Conservation (phyloP, 306 rosid genomes). For the Lathyrus sativus region DNA sequence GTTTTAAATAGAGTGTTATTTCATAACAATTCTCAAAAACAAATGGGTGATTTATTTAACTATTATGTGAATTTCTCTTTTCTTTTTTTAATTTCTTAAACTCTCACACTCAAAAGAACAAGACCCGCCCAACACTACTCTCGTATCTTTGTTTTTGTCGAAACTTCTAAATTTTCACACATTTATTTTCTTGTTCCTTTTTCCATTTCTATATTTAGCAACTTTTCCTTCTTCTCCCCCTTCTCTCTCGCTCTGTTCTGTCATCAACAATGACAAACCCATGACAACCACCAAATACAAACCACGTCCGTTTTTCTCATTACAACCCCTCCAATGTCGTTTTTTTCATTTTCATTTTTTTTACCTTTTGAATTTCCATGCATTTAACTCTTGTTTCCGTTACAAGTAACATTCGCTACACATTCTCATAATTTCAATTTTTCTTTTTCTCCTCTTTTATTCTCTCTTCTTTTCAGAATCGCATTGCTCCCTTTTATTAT, state of each 20-base stretch:
- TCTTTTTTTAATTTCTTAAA: too few relatives aligned
- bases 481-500: constrained; percentile 39
- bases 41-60: too few relatives aligned
- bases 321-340: background rate
- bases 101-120: too few relatives aligned
- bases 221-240: background rate
- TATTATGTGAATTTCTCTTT: too few relatives aligned
- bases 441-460: constrained; percentile 38
- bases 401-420: constrained; percentile 40
- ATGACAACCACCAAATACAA: background rate
- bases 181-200: background rate
- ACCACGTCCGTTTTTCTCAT: background rate
- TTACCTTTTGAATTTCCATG: background rate
- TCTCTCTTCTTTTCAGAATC: constrained; percentile 39
- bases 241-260: constrained; percentile 2
- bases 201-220: background rate
- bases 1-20: too few relatives aligned
- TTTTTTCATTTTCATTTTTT: background rate
- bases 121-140: too few relatives aligned
- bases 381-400: constrained; percentile 55
- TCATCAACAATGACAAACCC: background rate
- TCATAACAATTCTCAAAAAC: too few relatives aligned
- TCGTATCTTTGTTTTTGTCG: too few relatives aligned
- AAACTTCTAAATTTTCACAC: background rate
- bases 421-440: constrained; percentile 28